Percentiles rank a stretch among this genome's conserved stretches.
Evolutionary conservation across 2,329 filamentous ascomycete species (phyloP).

Genomic region (Aspergillus proliferans): DNA sequence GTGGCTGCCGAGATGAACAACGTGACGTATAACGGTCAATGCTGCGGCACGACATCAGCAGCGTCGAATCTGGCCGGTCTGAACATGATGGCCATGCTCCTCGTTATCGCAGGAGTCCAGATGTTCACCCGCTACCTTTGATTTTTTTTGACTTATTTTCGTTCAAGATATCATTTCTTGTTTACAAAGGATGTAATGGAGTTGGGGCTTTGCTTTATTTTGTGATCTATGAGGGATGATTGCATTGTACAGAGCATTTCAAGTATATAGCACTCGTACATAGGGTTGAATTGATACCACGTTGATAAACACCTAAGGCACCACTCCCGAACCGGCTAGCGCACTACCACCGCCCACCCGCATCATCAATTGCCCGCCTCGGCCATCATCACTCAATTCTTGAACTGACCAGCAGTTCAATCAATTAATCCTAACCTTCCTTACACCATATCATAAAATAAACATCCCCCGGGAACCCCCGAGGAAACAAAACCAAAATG

Average conservation of each 20-base stretch:
- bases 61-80: slow-evolving; percentile 16
- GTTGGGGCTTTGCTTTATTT: not conserved
- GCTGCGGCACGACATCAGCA: slow-evolving; percentile 31
- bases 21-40: slow-evolving; percentile 56
- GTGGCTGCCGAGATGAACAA: slow-evolving; percentile 66
- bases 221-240: not conserved
- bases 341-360: too few species aligned
- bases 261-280: not conserved
- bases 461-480: not conserved
- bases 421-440: too few species aligned
- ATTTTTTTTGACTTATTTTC: slow-evolving; percentile 1
- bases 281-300: not conserved
- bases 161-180: not conserved
- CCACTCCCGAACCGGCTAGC: too few species aligned
- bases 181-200: not conserved
- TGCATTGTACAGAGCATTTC: not conserved
- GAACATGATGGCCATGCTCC: slow-evolving; percentile 14
- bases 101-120: slow-evolving; percentile 18
- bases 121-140: slow-evolving; percentile 18
- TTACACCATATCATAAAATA: not conserved
- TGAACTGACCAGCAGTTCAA: too few species aligned
- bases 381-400: too few species aligned
- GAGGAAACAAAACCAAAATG: slow-evolving; percentile 27
- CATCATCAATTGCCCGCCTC: too few species aligned
- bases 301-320: too few species aligned